Evolutionary conservation across 2,329 filamentous ascomycete species (phyloP).

Genomic region (Fusarium annulatum): DNA sequence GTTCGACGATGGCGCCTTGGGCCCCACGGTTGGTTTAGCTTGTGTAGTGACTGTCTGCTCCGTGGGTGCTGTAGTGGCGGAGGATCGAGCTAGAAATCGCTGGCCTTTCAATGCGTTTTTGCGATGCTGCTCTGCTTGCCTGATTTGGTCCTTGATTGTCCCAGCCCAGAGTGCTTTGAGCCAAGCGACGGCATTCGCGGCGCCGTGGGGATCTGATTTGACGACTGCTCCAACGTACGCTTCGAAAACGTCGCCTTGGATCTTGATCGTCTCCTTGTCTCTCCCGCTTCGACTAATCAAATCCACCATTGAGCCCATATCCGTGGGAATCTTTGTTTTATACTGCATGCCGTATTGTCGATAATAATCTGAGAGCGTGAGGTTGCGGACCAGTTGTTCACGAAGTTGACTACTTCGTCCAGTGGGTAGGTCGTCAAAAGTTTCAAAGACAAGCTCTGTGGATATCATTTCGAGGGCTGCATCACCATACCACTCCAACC

Average conservation of each 20-base stretch:
- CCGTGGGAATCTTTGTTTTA: conserved; percentile 66
- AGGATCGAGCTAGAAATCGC: background rate
- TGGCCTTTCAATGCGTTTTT: background rate
- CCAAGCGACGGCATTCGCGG: conserved; percentile 73
- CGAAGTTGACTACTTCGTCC: conserved; percentile 81
- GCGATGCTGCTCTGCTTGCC: conserved; percentile 51
- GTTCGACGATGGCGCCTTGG: conserved; percentile 2
- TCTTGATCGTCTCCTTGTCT: conserved; percentile 72
- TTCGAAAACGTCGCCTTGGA: conserved; percentile 89
- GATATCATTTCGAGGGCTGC: conserved; percentile 84
- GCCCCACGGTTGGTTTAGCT: background rate
- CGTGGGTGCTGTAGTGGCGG: background rate
- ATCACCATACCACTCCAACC: conserved; percentile 89
- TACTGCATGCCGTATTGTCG: conserved; percentile 76
- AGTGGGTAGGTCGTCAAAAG: conserved; percentile 71
- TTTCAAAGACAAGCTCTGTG: conserved; percentile 78
- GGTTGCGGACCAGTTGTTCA: conserved; percentile 83
- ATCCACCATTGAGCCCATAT: conserved; percentile 49
- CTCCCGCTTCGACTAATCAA: conserved; percentile 48
- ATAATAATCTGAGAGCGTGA: conserved; percentile 77
- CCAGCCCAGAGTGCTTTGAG: conserved; percentile 79
- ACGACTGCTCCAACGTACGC: conserved; percentile 87
- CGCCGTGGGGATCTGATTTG: conserved; percentile 74
- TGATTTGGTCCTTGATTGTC: conserved; percentile 67
- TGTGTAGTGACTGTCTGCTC: background rate